Conservation (phyloP, 371 early-diverging fungal genomes). For the Mortierella sp. region DNA sequence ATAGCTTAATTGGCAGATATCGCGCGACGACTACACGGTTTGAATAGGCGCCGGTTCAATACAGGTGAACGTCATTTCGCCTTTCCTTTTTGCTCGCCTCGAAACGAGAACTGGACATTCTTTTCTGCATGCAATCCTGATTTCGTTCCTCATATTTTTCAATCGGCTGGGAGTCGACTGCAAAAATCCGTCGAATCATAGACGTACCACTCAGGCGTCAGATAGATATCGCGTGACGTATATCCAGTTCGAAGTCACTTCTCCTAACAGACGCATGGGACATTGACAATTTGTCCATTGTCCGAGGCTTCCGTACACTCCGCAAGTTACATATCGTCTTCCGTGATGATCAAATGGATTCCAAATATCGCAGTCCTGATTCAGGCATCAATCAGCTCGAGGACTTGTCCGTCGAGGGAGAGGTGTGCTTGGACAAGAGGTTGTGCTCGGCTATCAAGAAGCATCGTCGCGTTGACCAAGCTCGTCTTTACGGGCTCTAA, state of each 20-base stretch:
- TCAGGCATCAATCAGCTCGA: neutral
- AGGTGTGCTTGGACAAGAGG: neutral
- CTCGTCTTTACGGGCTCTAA: neutral
- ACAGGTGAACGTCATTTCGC: no score
- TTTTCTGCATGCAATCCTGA: no score
- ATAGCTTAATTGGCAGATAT: no score
- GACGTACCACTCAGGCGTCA: no score
- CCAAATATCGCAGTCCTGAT: neutral
- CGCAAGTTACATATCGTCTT: neutral
- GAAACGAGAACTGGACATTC: no score
- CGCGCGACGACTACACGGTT: no score
- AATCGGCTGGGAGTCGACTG: no score
- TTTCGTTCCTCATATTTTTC: no score
- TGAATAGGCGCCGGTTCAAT: no score
- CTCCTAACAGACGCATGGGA: neutral
- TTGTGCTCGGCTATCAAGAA: neutral
- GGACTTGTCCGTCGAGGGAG: neutral
- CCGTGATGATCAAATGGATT: neutral
- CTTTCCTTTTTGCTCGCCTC: no score
- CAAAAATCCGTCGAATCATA: no score
- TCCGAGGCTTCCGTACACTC: neutral
- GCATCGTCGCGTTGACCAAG: neutral
- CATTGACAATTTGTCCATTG: neutral
- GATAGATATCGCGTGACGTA: constrained; percentile 1
- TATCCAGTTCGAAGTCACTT: neutral